Evolutionary conservation across 129 eudicot genomes (phyloP).

Genomic region (Sambucus nigra): DNA sequence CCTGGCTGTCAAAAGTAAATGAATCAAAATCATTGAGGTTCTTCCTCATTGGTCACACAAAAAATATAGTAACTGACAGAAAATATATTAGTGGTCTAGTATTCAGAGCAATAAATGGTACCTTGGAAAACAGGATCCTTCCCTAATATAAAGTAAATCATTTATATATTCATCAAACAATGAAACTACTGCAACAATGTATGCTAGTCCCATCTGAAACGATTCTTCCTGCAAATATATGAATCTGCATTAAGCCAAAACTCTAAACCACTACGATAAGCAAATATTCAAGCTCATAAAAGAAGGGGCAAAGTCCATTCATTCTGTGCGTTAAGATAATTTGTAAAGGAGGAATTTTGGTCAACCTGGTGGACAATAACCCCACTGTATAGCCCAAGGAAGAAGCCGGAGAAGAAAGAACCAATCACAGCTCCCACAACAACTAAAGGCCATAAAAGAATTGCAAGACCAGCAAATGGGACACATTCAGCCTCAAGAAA

Average conservation of each 20-base stretch:
- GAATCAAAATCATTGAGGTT: conserved; percentile 12
- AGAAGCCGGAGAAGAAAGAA: conserved; percentile 57
- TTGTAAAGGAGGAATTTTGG: neutral
- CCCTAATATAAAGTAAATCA: conserved; percentile 71
- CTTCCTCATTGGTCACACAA: too few species aligned
- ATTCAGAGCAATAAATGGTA: conserved; percentile 11
- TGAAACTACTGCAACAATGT: conserved; percentile 57
- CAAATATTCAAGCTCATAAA: neutral
- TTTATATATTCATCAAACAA: conserved; percentile 81
- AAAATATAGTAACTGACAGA: neutral
- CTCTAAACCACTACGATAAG: neutral
- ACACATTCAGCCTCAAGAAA: conserved; percentile 87
- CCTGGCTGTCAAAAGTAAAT: conserved; percentile 47
- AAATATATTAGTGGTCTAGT: neutral
- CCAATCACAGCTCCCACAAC: conserved; percentile 64
- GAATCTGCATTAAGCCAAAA: neutral
- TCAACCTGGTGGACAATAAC: conserved; percentile 72
- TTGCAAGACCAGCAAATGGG: conserved; percentile 86
- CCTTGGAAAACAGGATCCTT: conserved; percentile 90
- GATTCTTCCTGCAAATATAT: conserved; percentile 60
- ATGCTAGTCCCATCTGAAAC: conserved; percentile 66
- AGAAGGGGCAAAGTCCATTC: too few species aligned
- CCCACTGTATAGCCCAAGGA: conserved; percentile 68
- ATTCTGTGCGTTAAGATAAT: neutral
- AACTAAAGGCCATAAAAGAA: conserved; percentile 78